Evolutionary conservation across 177 flowering plant species (phyloP).

Genomic region (Vitis hybrid): DNA sequence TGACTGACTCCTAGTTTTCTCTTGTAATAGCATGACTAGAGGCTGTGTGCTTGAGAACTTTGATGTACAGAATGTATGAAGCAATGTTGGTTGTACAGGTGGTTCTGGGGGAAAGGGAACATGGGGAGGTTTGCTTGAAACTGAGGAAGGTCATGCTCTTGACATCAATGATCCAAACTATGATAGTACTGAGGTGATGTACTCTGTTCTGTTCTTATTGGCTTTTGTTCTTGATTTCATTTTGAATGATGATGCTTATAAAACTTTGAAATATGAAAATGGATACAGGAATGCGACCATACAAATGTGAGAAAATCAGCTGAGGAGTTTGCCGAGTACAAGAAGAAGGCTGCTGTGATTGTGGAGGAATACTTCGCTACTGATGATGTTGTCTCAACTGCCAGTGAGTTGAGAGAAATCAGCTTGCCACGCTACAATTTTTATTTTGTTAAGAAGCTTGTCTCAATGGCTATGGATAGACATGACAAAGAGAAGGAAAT

Average conservation of each 20-base stretch:
- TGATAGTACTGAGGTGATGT: slow-evolving; percentile 52
- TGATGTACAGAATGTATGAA: background rate
- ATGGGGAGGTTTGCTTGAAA: slow-evolving; percentile 68
- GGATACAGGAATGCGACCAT: slow-evolving; percentile 37
- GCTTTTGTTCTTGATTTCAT: background rate
- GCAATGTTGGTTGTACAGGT: slow-evolving; percentile 30
- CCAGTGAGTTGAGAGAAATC: slow-evolving; percentile 68
- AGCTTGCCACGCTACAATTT: slow-evolving; percentile 39
- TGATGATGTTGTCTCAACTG: slow-evolving; percentile 57
- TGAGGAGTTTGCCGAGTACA: slow-evolving; percentile 46
- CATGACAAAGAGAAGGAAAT: slow-evolving; percentile 77
- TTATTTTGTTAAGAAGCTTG: slow-evolving; percentile 76
- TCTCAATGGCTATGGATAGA: slow-evolving; percentile 84
- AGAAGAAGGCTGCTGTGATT: slow-evolving; percentile 53
- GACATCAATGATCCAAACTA: slow-evolving; percentile 68
- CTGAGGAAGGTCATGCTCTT: slow-evolving; percentile 29
- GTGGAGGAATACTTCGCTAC: slow-evolving; percentile 79
- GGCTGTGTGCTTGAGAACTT: too few relatives aligned
- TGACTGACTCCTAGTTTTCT: too few relatives aligned
- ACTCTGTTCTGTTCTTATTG: background rate
- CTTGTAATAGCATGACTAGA: too few relatives aligned
- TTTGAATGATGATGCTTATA: too few relatives aligned
- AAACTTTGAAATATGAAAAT: background rate
- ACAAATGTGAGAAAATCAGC: slow-evolving; percentile 12
- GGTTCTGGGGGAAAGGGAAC: slow-evolving; percentile 71